Evolutionary conservation across 1,284 basidiomycete species (phyloP), one percentile per base, ranked within the genome.

Genomic region (Pascua sp.): DNA sequence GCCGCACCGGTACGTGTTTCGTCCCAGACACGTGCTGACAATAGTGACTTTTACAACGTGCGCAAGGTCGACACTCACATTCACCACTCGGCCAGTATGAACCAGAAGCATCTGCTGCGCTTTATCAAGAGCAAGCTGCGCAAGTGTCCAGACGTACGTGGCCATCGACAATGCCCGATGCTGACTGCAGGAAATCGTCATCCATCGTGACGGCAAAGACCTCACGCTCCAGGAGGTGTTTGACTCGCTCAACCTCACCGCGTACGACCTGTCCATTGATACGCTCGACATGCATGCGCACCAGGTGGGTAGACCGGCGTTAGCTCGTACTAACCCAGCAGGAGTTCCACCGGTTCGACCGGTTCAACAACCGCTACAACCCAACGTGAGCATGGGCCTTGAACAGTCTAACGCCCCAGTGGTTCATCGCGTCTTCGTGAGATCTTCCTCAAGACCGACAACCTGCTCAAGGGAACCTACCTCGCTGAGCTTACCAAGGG

Each of bases 211-310:
- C 70, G 91, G 88, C 16, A 85, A 88, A 43, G 85, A 92, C 66
- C 81, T 98, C 17, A 98, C 95, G 0, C 82, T 99, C 2, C 83
- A 87, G 57, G 85, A 98, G 79, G 96, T 99, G 41, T 99, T 99
- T 77, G 84, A 96, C 70, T 95, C 91, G 39, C 85, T 99, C 37
- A 88, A 95, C 66, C 80, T 99, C 39, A 95, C 91, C 0, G 95
- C 96, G 2, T 99, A 99, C 76, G 96, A 99, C 68, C 83, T 99
- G 42, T 96, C 92, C 9, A 98, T 99, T 71, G 96, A 99, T 73
- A 98, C 96, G 7, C 84, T 99, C 48, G 96, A 98, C 72, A 98
- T 98, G 96, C 96, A 98, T 65, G 96, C 96, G 0, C 95, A 98
- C 76, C 89, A 91, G 24, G 24, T 32, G 24, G 24, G 24, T 32